phyloP scores from a whole-genome alignment of 2,329 filamentous ascomycete genomes.

The Calonectria hongkongensis region DNA sequence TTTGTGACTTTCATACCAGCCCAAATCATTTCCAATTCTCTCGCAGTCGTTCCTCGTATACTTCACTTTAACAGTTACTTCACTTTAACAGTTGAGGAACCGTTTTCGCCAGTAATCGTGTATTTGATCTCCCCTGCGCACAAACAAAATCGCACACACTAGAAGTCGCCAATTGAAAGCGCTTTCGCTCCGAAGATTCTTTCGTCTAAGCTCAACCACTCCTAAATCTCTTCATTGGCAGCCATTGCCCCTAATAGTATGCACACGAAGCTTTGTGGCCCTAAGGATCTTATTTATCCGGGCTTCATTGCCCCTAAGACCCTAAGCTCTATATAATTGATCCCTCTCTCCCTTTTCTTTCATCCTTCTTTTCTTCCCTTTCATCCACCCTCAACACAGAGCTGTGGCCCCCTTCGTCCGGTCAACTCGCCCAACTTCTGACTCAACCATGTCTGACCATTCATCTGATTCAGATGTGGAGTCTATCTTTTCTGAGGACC shows the following conservation, averaged over 20 bases:
- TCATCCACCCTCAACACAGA: not conserved
- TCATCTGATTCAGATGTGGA: not conserved
- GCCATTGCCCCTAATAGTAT: no score
- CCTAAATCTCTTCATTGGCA: no score
- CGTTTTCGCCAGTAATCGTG: not conserved
- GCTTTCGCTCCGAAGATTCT: not conserved
- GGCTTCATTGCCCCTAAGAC: not conserved
- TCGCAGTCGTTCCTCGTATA: no score
- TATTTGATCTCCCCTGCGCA: not conserved
- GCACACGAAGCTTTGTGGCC: no score
- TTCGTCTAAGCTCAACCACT: no score
- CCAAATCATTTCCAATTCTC: no score
- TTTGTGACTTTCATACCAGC: no score
- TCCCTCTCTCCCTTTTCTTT: not conserved
- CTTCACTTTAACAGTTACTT: no score
- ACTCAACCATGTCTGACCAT: not conserved
- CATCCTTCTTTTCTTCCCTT: not conserved
- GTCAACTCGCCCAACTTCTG: not conserved
- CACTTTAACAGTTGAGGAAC: not conserved
- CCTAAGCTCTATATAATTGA: conserved; percentile 4
- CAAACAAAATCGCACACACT: not conserved
- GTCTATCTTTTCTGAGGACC: not conserved
- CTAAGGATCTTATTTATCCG: no score
- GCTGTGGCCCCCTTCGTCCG: not conserved
- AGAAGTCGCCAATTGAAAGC: not conserved